Percentiles rank a stretch among this genome's conserved stretches.
Evolutionary conservation across 306 rosid species (phyloP).

Genomic region (Phaseolus lunatus): DNA sequence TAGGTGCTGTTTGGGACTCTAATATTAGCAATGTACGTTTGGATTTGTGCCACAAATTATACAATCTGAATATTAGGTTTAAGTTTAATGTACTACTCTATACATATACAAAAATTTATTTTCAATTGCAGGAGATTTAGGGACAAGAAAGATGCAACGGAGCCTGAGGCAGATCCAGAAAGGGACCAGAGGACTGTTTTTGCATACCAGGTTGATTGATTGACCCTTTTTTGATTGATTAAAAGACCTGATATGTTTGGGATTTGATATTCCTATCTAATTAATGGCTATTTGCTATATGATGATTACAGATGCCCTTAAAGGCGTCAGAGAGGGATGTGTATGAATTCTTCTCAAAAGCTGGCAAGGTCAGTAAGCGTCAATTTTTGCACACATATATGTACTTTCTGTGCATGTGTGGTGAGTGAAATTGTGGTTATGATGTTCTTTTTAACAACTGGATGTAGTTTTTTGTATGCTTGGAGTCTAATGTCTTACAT

Average conservation of each 20-base stretch:
- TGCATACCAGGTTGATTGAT: slow-evolving; percentile 84
- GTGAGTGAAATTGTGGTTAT: slow-evolving; percentile 55
- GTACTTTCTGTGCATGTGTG: slow-evolving; percentile 56
- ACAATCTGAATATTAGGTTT: slow-evolving; percentile 25
- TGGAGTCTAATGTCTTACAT: slow-evolving; percentile 26
- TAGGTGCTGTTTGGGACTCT: slow-evolving; percentile 24
- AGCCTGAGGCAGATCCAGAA: slow-evolving; percentile 99
- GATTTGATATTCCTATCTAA: slow-evolving; percentile 41
- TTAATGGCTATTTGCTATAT: slow-evolving; percentile 33
- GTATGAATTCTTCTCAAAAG: slow-evolving; percentile 93
- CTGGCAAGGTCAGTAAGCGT: slow-evolving; percentile 81
- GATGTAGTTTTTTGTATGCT: slow-evolving; percentile 44
- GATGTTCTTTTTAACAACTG: slow-evolving; percentile 43
- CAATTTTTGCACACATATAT: background rate
- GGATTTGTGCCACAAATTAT: slow-evolving; percentile 9
- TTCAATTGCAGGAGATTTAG: slow-evolving; percentile 74
- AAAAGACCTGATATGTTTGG: background rate
- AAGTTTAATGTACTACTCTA: slow-evolving; percentile 8
- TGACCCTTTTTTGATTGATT: background rate
- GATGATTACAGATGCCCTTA: slow-evolving; percentile 84
- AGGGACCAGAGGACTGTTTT: slow-evolving; percentile 99
- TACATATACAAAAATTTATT: slow-evolving; percentile 27
- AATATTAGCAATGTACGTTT: slow-evolving; percentile 7
- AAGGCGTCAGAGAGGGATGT: slow-evolving; percentile 95
- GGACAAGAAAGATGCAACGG: slow-evolving; percentile 86